Conservation (phyloP, 768 basidiomycete species). For the Antrodiella citrinella region DNA sequence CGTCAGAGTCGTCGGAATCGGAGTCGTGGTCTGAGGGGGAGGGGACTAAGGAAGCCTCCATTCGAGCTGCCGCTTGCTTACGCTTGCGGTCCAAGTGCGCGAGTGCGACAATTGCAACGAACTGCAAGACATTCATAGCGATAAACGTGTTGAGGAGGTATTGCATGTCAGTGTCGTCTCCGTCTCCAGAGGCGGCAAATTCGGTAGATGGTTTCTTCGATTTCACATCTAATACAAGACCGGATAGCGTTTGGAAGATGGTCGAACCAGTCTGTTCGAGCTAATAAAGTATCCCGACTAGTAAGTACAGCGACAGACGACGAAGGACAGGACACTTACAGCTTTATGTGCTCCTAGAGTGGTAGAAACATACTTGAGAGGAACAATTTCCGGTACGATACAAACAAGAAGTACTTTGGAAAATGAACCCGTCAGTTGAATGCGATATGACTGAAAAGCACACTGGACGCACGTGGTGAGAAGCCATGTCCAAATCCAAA, state of each 20-base stretch:
- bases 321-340: conserved; percentile 43
- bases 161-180: conserved; percentile 29
- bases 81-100: conserved; percentile 38
- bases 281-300: conserved; percentile 26
- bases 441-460: not conserved
- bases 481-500: conserved; percentile 71
- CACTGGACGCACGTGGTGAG: conserved; percentile 47
- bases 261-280: conserved; percentile 71
- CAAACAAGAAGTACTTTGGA: conserved; percentile 65
- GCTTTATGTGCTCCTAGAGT: conserved; percentile 74
- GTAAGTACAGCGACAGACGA: not conserved
- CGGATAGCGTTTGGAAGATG: conserved; percentile 66
- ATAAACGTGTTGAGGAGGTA: conserved; percentile 51
- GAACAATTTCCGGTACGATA: conserved; percentile 65
- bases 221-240: conserved; percentile 51
- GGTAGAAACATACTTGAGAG: conserved; percentile 66
- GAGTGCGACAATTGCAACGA: conserved; percentile 42
- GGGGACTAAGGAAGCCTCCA: conserved; percentile 11
- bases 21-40: conserved; percentile 8
- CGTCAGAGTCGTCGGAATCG: conserved; percentile 4
- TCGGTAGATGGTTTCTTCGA: conserved; percentile 17
- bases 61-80: conserved; percentile 19
- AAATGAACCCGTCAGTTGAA: conserved; percentile 2
- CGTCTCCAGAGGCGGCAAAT: conserved; percentile 2
- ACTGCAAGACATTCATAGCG: conserved; percentile 47